Conservation (phyloP, 164 flowering plant genomes). For the Brasenia schreberi region DNA sequence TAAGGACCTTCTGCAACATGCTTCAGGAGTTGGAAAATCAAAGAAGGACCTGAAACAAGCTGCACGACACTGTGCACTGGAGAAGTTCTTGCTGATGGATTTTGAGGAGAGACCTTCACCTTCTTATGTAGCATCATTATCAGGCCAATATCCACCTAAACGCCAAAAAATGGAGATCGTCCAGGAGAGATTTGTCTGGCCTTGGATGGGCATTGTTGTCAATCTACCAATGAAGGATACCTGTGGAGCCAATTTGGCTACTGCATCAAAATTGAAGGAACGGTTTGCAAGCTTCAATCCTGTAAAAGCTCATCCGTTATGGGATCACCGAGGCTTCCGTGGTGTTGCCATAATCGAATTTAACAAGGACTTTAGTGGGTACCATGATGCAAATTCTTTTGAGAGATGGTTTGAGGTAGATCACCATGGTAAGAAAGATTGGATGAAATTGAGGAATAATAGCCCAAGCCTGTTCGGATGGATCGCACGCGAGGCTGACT, state of each 20-base stretch:
- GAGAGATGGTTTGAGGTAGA: conserved; percentile 3
- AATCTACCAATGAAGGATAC: conserved; percentile 3
- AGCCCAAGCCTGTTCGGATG: conserved; percentile 34
- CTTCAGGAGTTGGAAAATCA: conserved; percentile 52
- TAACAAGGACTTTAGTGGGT: conserved; percentile 9
- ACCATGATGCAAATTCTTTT: conserved; percentile 8
- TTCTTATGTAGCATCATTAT: not conserved
- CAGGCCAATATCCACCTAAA: not conserved
- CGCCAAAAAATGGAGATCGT: too few relatives aligned
- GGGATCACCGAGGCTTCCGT: conserved; percentile 8
- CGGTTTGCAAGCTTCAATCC: conserved; percentile 1
- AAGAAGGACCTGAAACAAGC: conserved; percentile 51
- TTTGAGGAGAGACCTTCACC: not conserved
- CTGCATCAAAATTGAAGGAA: conserved; percentile 4
- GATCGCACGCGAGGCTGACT: conserved; percentile 88
- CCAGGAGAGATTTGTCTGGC: conserved; percentile 6
- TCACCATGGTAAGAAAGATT: conserved; percentile 52
- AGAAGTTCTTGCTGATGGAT: conserved; percentile 49
- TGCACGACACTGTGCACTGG: conserved; percentile 68
- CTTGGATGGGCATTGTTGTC: conserved; percentile 15
- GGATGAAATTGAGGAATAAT: conserved; percentile 16
- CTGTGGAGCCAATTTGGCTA: conserved; percentile 4
- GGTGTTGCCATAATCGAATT: conserved; percentile 11
- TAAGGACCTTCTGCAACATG: conserved; percentile 79
- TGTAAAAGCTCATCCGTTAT: conserved; percentile 7